Evolutionary conservation across 2,329 filamentous ascomycete genomes (phyloP).

Genomic region (Emmonsiellopsis sp.): DNA sequence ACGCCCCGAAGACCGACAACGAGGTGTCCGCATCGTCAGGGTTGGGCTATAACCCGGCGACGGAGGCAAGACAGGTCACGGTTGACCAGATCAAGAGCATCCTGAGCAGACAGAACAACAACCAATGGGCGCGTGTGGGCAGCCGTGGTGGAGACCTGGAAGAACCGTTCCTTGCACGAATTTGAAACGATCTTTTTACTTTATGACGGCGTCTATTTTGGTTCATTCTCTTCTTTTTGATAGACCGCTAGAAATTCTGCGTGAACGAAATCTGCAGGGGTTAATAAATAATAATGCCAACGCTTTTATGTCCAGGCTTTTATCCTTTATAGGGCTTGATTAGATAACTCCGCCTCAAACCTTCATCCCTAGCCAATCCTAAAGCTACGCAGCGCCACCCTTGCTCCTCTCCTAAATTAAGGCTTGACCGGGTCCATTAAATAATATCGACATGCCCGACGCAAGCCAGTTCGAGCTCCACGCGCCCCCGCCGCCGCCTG

Average conservation of each 20-base stretch:
- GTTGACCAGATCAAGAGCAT: slow-evolving; percentile 6
- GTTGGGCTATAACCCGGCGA: slow-evolving; percentile 7
- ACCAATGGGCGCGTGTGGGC: slow-evolving; percentile 6
- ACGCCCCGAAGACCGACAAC: not conserved
- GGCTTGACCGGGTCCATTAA: no score
- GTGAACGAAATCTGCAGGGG: no score
- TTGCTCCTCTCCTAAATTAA: no score
- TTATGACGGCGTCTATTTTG: not conserved
- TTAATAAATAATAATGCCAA: no score
- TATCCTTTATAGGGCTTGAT: no score
- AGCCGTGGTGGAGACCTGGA: slow-evolving; percentile 4
- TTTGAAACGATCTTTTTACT: slow-evolving; percentile 1
- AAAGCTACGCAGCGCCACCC: no score
- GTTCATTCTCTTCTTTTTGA: not conserved
- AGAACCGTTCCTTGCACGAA: slow-evolving; percentile 4
- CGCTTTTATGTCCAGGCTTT: no score
- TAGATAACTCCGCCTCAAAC: no score
- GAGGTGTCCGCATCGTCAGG: slow-evolving; percentile 1
- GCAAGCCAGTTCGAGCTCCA: not conserved
- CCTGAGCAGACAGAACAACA: slow-evolving; percentile 6
- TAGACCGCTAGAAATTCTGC: no score
- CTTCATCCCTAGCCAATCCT: no score
- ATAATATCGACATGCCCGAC: not conserved
- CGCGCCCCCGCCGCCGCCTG: not conserved
- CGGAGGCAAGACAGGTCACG: slow-evolving; percentile 6